Conservation (phyloP, 2,329 filamentous ascomycete genomes). For the Trichoderma sp. region DNA sequence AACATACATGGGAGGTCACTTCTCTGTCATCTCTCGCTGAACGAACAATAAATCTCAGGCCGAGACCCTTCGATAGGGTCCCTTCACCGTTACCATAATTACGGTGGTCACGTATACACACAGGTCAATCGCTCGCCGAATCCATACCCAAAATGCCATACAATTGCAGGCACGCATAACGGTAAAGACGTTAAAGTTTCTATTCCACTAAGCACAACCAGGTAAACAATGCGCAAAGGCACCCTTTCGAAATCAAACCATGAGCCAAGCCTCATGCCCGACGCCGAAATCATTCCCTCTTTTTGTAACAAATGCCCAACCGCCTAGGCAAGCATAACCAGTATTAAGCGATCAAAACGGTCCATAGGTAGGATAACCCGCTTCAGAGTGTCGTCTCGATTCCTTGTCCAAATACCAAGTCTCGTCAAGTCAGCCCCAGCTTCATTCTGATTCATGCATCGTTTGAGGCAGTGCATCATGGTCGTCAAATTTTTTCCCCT, state of each 20-base stretch:
- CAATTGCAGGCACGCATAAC: not conserved
- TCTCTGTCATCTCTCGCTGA: too few relatives aligned
- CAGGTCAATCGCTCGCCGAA: too few relatives aligned
- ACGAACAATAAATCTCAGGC: too few relatives aligned
- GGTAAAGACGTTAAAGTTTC: conserved; percentile 15
- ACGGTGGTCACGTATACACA: too few relatives aligned
- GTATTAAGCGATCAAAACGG: conserved; percentile 6
- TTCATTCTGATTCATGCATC: conserved; percentile 22
- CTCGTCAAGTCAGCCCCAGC: conserved; percentile 1
- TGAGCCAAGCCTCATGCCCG: conserved; percentile 29
- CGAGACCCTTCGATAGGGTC: too few relatives aligned
- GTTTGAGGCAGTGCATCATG: conserved; percentile 6
- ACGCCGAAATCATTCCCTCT: conserved; percentile 25
- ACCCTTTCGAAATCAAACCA: conserved; percentile 28
- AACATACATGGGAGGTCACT: too few relatives aligned
- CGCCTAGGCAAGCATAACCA: conserved; percentile 23
- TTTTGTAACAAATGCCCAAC: conserved; percentile 24
- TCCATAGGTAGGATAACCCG: conserved; percentile 9
- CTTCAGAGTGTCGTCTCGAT: not conserved
- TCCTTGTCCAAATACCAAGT: conserved; percentile 23
- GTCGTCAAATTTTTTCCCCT: not conserved
- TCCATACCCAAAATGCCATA: not conserved
- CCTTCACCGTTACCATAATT: too few relatives aligned
- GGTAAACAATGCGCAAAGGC: conserved; percentile 20
- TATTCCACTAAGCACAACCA: conserved; percentile 19